A percentile compares a stretch with the other conserved stretches of the same genome.
phyloP scores from a whole-genome alignment of 768 basidiomycete genomes.

The Termitomyces sp. region DNA sequence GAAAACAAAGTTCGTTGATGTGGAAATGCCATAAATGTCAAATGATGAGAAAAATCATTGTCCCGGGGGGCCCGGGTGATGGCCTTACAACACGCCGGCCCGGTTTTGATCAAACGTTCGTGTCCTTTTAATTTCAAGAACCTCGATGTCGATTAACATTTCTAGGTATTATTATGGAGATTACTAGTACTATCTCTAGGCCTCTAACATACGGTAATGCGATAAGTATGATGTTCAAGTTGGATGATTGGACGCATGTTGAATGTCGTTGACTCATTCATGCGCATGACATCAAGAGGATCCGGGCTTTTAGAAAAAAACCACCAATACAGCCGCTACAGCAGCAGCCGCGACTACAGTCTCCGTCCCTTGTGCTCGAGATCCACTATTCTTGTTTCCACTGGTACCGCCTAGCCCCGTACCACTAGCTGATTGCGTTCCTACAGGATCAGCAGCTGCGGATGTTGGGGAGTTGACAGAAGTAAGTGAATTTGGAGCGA shows the following conservation, averaged over 20 bases:
- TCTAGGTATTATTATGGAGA: background rate
- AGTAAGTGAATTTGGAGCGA: background rate
- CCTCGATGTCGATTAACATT: background rate
- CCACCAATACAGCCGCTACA: conserved; percentile 3
- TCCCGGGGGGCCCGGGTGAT: background rate
- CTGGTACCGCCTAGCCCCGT: background rate
- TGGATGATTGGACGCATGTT: background rate
- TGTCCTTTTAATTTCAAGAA: too few species aligned
- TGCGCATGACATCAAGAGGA: background rate
- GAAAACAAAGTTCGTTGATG: too few species aligned
- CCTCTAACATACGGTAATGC: background rate
- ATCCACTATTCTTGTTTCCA: background rate
- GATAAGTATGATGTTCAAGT: background rate
- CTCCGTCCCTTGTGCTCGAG: background rate
- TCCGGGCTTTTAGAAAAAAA: conserved; percentile 1
- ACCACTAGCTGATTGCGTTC: background rate
- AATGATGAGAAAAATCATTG: background rate
- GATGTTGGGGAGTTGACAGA: background rate
- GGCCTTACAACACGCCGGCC: background rate
- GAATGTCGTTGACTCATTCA: background rate
- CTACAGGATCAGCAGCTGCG: background rate
- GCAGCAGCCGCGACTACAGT: background rate
- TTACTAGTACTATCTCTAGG: too few species aligned
- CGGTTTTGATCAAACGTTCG: background rate
- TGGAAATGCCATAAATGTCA: background rate